These are phyloP conservation scores for Myochromella boudieri DNA, from an alignment of 768 basidiomycete genomes.

Conservation along the genomic window DNA sequence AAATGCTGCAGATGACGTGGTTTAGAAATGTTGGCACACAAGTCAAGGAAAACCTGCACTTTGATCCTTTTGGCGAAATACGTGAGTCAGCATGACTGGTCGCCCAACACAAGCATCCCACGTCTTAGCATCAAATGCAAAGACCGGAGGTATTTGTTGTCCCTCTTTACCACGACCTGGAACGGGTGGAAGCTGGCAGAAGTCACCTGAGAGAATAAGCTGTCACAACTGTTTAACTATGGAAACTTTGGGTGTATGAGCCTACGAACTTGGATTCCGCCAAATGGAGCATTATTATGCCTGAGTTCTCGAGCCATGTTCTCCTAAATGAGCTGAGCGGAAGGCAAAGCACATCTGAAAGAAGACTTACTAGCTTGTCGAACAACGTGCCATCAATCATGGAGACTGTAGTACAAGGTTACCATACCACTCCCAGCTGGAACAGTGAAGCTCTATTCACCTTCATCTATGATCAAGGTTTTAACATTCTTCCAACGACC, in stretches of 20 bases:
- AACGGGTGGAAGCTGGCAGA: conserved; percentile 89
- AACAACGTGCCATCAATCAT: conserved; percentile 85
- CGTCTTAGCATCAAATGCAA: conserved; percentile 79
- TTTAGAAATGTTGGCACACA: neutral
- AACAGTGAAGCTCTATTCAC: conserved; percentile 37
- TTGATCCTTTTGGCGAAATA: conserved; percentile 89
- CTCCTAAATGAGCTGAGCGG: conserved; percentile 44
- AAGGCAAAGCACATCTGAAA: no score
- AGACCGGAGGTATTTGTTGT: conserved; percentile 47
- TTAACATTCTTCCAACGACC: conserved; percentile 61
- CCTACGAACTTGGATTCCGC: conserved; percentile 76
- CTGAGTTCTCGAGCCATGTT: conserved; percentile 61
- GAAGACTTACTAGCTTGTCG: conserved; percentile 66
- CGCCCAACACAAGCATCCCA: conserved; percentile 67
- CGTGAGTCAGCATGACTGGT: conserved; percentile 61
- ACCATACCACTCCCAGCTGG: neutral
- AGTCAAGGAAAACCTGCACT: conserved; percentile 28
- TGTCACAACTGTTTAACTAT: conserved; percentile 26
- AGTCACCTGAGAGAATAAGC: conserved; percentile 86
- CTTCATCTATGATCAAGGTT: conserved; percentile 83
- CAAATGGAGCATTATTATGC: conserved; percentile 60
- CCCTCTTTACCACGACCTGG: conserved; percentile 48
- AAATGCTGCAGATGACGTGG: conserved; percentile 60
- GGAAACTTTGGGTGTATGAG: neutral
- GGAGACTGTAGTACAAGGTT: conserved; percentile 59